Conservation (phyloP, 2,329 filamentous ascomycete species). For the Fusarium napiforme region DNA sequence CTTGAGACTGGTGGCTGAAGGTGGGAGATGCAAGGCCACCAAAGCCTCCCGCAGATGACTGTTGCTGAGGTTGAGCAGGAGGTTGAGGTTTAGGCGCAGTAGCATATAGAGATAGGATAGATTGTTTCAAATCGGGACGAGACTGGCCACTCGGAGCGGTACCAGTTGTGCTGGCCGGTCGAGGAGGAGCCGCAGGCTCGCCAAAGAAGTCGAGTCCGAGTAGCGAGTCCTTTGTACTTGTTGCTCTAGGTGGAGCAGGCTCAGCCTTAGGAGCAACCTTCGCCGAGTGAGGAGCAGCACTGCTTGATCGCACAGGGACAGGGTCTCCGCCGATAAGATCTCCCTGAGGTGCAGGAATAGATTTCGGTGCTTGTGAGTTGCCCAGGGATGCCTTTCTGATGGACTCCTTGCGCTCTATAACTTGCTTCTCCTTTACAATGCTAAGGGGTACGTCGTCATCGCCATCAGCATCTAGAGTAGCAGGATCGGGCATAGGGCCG, state of each 20-base stretch:
- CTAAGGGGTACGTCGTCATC: slow-evolving; percentile 82
- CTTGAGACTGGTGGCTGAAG: slow-evolving; percentile 60
- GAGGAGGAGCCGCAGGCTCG: slow-evolving; percentile 74
- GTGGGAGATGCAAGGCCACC: slow-evolving; percentile 72
- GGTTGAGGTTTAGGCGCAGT: slow-evolving; percentile 82
- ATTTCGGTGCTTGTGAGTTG: slow-evolving; percentile 52
- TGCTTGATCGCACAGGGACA: slow-evolving; percentile 76
- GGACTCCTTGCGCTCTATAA: slow-evolving; percentile 68
- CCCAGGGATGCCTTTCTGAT: slow-evolving; percentile 69
- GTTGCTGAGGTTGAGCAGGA: slow-evolving; percentile 56
- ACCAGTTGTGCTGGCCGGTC: slow-evolving; percentile 83
- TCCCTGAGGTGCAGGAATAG: slow-evolving; percentile 61
- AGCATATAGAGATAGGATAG: slow-evolving; percentile 94
- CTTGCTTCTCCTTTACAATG: slow-evolving; percentile 74
- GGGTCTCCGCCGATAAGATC: slow-evolving; percentile 87
- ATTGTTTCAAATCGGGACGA: slow-evolving; percentile 94
- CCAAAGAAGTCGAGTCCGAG: slow-evolving; percentile 94
- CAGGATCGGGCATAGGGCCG: slow-evolving; percentile 91
- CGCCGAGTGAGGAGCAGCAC: slow-evolving; percentile 72
- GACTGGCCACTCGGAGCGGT: slow-evolving; percentile 73
- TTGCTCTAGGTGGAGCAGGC: slow-evolving; percentile 72
- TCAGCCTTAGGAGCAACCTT: slow-evolving; percentile 70
- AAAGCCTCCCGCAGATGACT: slow-evolving; percentile 70
- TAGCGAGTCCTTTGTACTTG: slow-evolving; percentile 87
- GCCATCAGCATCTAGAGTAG: slow-evolving; percentile 82